phyloP scores from a whole-genome alignment of 148 eudicot genomes.

The Spergularia bocconei region DNA sequence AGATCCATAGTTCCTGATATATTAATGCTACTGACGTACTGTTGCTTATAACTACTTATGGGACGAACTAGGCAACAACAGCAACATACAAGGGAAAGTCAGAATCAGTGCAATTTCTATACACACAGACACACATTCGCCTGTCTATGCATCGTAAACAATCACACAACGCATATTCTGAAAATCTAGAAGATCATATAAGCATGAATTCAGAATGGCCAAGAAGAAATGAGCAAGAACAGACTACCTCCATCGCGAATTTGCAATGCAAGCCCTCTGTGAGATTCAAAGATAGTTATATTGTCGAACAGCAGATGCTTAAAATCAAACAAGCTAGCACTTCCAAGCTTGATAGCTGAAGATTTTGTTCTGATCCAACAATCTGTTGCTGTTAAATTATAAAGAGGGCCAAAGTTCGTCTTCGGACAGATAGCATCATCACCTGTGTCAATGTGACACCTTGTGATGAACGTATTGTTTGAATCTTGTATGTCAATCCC shows the following conservation, averaged over 20 bases:
- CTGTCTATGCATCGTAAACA: too few species aligned
- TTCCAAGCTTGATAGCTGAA: constrained; percentile 93
- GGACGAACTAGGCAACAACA: too few species aligned
- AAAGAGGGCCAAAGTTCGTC: constrained; percentile 65
- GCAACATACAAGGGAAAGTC: too few species aligned
- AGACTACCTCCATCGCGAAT: constrained; percentile 95
- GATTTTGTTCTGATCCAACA: constrained; percentile 94
- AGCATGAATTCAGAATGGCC: too few species aligned
- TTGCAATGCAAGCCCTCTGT: constrained; percentile 87
- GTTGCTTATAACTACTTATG: too few species aligned
- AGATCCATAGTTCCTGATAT: too few species aligned
- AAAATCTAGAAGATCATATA: neutral
- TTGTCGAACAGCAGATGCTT: constrained; percentile 73
- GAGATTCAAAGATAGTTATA: constrained; percentile 80
- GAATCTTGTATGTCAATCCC: constrained; percentile 95
- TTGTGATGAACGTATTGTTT: constrained; percentile 85
- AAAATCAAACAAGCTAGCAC: constrained; percentile 77
- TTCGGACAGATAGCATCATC: constrained; percentile 99
- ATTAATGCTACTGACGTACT: too few species aligned
- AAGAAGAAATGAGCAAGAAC: neutral
- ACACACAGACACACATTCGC: too few species aligned
- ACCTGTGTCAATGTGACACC: constrained; percentile 84
- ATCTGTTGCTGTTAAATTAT: constrained; percentile 81
- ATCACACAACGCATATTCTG: neutral
- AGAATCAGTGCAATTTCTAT: too few species aligned